Conservation (phyloP, 257 asterid genomes). For the Solanum raphanifolium region DNA sequence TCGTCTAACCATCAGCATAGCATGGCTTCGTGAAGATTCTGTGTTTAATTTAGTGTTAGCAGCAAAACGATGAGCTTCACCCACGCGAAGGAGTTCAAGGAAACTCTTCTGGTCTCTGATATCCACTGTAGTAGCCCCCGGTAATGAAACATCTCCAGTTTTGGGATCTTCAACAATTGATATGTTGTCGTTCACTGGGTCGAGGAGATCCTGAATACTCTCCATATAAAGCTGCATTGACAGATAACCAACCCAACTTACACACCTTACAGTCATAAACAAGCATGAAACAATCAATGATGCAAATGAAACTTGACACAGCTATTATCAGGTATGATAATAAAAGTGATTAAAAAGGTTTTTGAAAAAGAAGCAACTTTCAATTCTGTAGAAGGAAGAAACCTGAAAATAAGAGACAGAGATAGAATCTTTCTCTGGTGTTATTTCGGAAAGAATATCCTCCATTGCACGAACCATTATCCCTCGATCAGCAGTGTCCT, state of each 20-base stretch:
- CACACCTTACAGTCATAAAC: background rate
- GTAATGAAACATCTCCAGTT: conserved; percentile 80
- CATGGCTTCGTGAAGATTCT: conserved; percentile 94
- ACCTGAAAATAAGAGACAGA: conserved; percentile 89
- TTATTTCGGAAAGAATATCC: conserved; percentile 54
- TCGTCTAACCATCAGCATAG: conserved; percentile 62
- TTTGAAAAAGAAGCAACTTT: background rate
- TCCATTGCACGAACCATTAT: conserved; percentile 94
- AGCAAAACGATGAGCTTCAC: conserved; percentile 83
- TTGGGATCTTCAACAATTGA: conserved; percentile 69
- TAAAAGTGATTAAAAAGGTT: background rate
- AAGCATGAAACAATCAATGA: background rate
- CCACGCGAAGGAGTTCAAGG: conserved; percentile 53
- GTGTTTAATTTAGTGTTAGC: conserved; percentile 82
- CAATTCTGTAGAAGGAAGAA: background rate
- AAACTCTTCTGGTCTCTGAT: conserved; percentile 65
- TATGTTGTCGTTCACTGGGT: conserved; percentile 65
- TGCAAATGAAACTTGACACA: background rate
- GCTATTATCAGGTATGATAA: background rate
- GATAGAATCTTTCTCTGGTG: conserved; percentile 50
- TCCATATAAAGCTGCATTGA: conserved; percentile 81
- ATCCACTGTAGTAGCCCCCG: conserved; percentile 64
- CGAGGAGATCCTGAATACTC: conserved; percentile 74
- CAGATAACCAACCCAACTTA: background rate
- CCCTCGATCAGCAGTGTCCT: conserved; percentile 75